Evolutionary conservation across 108 stramenopile genomes (phyloP), one percentile per base, ranked within the genome.

Genomic region (Schizochytrium sp.): DNA sequence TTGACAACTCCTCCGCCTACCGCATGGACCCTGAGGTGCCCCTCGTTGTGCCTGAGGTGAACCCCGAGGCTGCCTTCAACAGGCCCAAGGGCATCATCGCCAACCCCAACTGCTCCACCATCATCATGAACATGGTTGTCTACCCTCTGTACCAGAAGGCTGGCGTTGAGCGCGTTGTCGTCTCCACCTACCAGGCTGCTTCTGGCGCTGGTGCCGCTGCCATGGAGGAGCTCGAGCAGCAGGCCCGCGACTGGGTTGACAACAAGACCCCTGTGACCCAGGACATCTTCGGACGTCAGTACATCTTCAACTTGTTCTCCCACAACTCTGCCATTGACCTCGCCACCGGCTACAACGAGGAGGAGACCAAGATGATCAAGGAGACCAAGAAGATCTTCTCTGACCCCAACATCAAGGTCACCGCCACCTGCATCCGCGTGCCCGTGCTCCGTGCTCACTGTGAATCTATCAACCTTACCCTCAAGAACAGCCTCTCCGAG

Each of bases 41-140:
- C 4, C 91, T 92, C 2, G 92, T 92, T 10, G 89, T 91, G 8
- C 92, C 92, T 1, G 92, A 92, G 89, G 90, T 92, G n/a, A 92
- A 92, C 87, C 89, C 89, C 4, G 72, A 76, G 45, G 88, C 88
- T n/a, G 89, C 87, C 28, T 44, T 87, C 42, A 42, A 61, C 15
- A 50, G 69, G 7, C n/a, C 28, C 59, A 72, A 83, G 46, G 58
- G 87, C 56, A 56, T 92, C 50, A 91, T 92, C 59, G 92, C 92
- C 61, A 92, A 92, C 89, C 92, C 92, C 1, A 92, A 92, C 87
- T 92, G 92, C 89, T 90, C 92, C 28, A 92, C 92, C 49, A 90
- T 90, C 56, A 90, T 92, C 73, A 60, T 89, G 89, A 61, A 57
- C 83, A 88, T 92, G 88, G 90, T 88, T 40, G 57, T 92, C 42